These are phyloP conservation scores for Trametes gibbosa DNA, from an alignment of 768 basidiomycete species.

Conservation along the genomic window DNA sequence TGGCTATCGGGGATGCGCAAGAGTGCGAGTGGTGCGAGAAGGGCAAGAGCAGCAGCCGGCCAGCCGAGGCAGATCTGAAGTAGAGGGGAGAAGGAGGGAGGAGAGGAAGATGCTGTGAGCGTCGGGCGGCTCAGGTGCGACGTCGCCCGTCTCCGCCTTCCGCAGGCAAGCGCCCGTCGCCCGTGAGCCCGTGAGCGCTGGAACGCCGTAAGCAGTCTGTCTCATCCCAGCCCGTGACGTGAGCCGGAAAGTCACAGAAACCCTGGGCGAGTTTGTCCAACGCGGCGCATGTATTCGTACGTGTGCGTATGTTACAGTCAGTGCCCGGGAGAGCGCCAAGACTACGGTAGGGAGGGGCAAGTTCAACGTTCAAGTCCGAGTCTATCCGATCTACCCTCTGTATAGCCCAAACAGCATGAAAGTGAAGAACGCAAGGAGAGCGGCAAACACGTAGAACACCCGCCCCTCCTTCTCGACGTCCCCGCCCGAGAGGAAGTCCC, in stretches of 20 bases:
- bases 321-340: too few relatives aligned
- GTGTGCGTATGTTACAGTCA: not conserved
- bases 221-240: not conserved
- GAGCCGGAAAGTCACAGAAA: not conserved
- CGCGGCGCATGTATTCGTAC: not conserved
- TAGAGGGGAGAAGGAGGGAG: not conserved
- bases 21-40: not conserved
- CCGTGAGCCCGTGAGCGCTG: too few relatives aligned
- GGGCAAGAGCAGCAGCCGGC: not conserved
- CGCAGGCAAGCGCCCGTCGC: not conserved
- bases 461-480: conserved; percentile 68
- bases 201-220: not conserved
- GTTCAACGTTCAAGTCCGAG: too few relatives aligned
- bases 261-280: too few relatives aligned
- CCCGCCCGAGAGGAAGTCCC: conserved; percentile 67
- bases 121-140: conserved; percentile 3
- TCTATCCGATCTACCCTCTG: conserved; percentile 11
- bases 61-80: not conserved
- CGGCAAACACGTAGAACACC: conserved; percentile 85
- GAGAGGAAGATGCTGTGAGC: conserved; percentile 2
- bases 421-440: conserved; percentile 40
- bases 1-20: not conserved
- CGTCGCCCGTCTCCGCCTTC: conserved; percentile 5
- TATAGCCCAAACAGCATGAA: conserved; percentile 31
- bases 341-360: too few relatives aligned